These are phyloP conservation scores for Diaporthe velutina DNA, from an alignment of 2,329 filamentous ascomycete species.

Conservation along the genomic window DNA sequence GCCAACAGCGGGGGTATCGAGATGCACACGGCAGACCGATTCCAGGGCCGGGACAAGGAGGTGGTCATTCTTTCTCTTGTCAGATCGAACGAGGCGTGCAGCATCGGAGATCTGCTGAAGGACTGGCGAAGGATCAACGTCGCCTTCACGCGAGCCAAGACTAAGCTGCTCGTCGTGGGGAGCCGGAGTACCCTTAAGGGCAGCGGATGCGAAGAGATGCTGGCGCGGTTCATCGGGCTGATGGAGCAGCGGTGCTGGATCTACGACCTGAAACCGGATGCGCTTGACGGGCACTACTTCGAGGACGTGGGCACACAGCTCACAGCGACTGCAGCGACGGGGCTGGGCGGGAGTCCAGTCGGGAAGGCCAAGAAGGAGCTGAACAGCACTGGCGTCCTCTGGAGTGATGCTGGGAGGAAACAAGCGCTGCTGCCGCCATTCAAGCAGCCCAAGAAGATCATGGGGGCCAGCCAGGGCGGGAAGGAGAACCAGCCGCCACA, in stretches of 20 bases:
- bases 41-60: constrained; percentile 96
- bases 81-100: constrained; percentile 83
- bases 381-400: constrained; percentile 40
- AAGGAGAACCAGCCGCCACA: constrained; percentile 60
- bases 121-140: constrained; percentile 97
- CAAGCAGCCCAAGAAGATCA: constrained; percentile 22
- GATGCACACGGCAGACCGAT: constrained; percentile 97
- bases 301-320: constrained; percentile 68
- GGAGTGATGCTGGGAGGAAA: constrained; percentile 13
- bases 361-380: constrained; percentile 37
- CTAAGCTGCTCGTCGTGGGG: constrained; percentile 90
- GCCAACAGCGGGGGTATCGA: constrained; percentile 71
- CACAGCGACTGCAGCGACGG: constrained; percentile 48
- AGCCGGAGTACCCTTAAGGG: constrained; percentile 84
- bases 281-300: constrained; percentile 77
- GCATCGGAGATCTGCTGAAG: constrained; percentile 90
- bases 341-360: constrained; percentile 37
- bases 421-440: constrained; percentile 9
- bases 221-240: constrained; percentile 80
- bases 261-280: constrained; percentile 76
- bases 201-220: constrained; percentile 79
- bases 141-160: constrained; percentile 91
- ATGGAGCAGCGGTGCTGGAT: constrained; percentile 87
- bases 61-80: constrained; percentile 90
- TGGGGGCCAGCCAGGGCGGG: constrained; percentile 33